These are phyloP conservation scores for Silene vulgaris DNA, from an alignment of 179 eudicot genomes.

Conservation along the genomic window DNA sequence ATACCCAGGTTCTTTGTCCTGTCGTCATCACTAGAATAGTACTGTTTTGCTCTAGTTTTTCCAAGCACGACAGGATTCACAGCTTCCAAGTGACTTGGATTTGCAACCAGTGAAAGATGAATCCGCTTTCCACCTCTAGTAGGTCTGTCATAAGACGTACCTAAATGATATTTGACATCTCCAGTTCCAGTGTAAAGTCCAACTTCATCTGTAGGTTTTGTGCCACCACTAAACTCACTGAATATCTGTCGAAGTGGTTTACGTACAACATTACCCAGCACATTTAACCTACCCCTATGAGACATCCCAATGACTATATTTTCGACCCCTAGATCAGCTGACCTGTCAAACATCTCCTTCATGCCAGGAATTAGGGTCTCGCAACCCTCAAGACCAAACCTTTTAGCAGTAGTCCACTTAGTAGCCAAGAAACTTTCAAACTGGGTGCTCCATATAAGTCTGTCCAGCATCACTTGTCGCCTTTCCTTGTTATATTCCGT, in stretches of 20 bases:
- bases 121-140: slow-evolving; percentile 91
- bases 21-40: slow-evolving; percentile 57
- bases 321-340: slow-evolving; percentile 93
- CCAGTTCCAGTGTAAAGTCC: slow-evolving; percentile 94
- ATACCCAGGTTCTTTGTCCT: slow-evolving; percentile 82
- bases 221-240: slow-evolving; percentile 87
- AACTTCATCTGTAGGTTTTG: slow-evolving; percentile 71
- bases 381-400: slow-evolving; percentile 95
- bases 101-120: slow-evolving; percentile 89
- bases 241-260: slow-evolving; percentile 86
- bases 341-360: slow-evolving; percentile 96
- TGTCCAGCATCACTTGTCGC: slow-evolving; percentile 81
- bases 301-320: slow-evolving; percentile 92
- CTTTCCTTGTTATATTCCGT: slow-evolving; percentile 63
- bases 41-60: slow-evolving; percentile 90
- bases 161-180: slow-evolving; percentile 51
- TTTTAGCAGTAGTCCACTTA: slow-evolving; percentile 91
- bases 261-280: slow-evolving; percentile 86
- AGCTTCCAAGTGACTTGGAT: slow-evolving; percentile 94
- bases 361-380: slow-evolving; percentile 95
- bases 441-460: slow-evolving; percentile 86
- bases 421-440: slow-evolving; percentile 91
- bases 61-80: slow-evolving; percentile 95
- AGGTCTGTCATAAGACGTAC: slow-evolving; percentile 94
- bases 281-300: slow-evolving; percentile 89